phyloP scores from a whole-genome alignment of 1,284 basidiomycete genomes.

The Phellopilus nigrolimitatus region DNA sequence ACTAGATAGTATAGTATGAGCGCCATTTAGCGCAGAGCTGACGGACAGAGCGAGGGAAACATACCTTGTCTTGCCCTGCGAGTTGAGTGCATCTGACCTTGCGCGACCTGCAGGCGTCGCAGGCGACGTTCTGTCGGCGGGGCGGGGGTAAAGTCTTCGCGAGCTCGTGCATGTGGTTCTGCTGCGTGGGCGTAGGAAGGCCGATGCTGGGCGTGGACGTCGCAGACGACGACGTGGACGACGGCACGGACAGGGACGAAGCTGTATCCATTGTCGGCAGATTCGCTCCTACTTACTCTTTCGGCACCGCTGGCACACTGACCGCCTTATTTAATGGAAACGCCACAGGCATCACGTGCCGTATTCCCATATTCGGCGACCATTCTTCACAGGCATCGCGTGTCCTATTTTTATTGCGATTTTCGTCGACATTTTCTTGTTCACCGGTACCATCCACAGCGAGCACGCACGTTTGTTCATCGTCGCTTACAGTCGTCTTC shows the following conservation, averaged over 20 bases:
- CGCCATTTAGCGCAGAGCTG: slow-evolving; percentile 4
- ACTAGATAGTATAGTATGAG: slow-evolving; percentile 38
- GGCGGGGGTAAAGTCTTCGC: slow-evolving; percentile 71
- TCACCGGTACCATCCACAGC: slow-evolving; percentile 3
- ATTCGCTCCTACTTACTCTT: too few species aligned
- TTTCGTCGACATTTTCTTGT: background rate
- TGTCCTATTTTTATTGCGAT: background rate
- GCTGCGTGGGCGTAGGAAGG: slow-evolving; percentile 57
- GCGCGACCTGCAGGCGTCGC: slow-evolving; percentile 80
- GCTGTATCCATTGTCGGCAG: too few species aligned
- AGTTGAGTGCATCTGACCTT: slow-evolving; percentile 81
- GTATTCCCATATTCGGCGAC: too few species aligned
- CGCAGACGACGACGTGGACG: too few species aligned
- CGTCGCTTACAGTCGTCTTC: slow-evolving; percentile 15
- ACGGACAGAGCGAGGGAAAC: slow-evolving; percentile 21
- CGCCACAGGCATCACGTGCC: too few species aligned
- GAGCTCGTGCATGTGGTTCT: slow-evolving; percentile 73
- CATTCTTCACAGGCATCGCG: too few species aligned
- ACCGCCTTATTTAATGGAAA: too few species aligned
- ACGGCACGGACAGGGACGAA: too few species aligned
- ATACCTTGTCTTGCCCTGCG: slow-evolving; percentile 72
- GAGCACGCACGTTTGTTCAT: slow-evolving; percentile 6
- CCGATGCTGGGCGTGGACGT: slow-evolving; percentile 33
- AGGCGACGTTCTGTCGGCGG: slow-evolving; percentile 85
- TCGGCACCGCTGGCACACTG: too few species aligned